Base-by-base conservation (phyloP, 192 early-diverging fungal species). In the Glomus cerebriforme region DNA sequence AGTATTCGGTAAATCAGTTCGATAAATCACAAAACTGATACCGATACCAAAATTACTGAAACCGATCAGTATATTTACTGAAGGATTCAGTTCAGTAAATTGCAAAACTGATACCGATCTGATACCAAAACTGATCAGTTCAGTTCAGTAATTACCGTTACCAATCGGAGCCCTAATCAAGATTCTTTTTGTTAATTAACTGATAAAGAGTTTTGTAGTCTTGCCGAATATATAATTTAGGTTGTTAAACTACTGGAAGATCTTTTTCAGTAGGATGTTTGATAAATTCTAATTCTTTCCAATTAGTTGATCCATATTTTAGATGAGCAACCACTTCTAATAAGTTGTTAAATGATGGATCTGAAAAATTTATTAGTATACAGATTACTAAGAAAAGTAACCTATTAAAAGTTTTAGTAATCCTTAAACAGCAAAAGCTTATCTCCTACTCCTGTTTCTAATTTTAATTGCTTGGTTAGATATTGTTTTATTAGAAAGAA, bases 291-390 rank as follows among this genome's bases (percentile, higher is more conserved):
- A 17, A 1, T 49, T 19, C 17, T 49, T 49, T 12, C 47, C 47
- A 49, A 19, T 49, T 6, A 47, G 45, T 35, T 71, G 24, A 10
- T 39, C 47, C 24, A 45, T 24, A 9, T 35, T 35, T 71, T 6
- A 71, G 69, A 45, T 43, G 34, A 71, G 37, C 12, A 35, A 45
- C 69, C 37, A 71, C 37, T 71, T 71, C 69, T 6, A 71, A 71
- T 71, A 71, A 39, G 17, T 71, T 24, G 34, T 32, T 45, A 71
- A 47, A 71, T 35, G 37, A 27, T 71, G 69, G 37, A 71, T 71
- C 69, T 71, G 69, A 71, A 68, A 29, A 68, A 71, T 32, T 71
- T 1, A 1, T 60, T 32, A 65, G 43, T 7, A 45, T 12, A 29
- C 12, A 65, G 69, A 71, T 71, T 71, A 71, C 37, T 29, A 32